Conservation (phyloP, 1,284 basidiomycete genomes). For the Papiliotrema terrestris region DNA sequence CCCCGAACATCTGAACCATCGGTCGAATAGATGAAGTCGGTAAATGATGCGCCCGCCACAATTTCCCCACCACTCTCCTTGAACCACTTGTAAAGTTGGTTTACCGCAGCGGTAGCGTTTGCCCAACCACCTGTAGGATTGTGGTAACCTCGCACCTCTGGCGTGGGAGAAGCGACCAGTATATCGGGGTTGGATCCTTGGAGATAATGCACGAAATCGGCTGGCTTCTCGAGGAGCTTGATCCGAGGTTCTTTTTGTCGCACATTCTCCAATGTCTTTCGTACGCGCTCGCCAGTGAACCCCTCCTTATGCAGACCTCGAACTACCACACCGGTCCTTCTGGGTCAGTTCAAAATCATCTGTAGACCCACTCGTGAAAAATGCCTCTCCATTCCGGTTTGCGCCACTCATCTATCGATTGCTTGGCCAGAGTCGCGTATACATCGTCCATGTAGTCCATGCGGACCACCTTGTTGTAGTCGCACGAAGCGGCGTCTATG, state of each 20-base stretch:
- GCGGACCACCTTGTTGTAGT: constrained; percentile 71
- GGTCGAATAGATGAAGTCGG: constrained; percentile 41
- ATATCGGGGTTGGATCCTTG: constrained; percentile 3
- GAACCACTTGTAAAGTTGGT: constrained; percentile 58
- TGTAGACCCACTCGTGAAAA: constrained; percentile 65
- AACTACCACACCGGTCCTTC: constrained; percentile 16
- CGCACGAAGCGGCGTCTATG: constrained; percentile 73
- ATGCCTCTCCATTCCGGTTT: constrained; percentile 61
- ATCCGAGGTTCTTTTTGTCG: constrained; percentile 7
- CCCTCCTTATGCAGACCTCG: constrained; percentile 3
- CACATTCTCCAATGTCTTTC: constrained; percentile 8
- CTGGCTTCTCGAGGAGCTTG: constrained; percentile 6
- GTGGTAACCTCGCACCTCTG: constrained; percentile 56
- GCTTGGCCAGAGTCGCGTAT: constrained; percentile 66
- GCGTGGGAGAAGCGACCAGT: neutral
- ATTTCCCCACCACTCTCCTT: constrained; percentile 58
- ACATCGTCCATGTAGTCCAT: constrained; percentile 44
- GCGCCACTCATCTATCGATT: constrained; percentile 71
- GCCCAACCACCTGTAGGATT: constrained; percentile 79
- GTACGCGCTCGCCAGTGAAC: neutral
- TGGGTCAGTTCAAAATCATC: neutral
- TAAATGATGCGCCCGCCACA: constrained; percentile 57
- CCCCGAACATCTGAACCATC: constrained; percentile 16
- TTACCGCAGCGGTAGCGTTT: constrained; percentile 63
- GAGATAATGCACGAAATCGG: constrained; percentile 8